A percentile compares a stretch with the other conserved stretches of the same genome.
phyloP scores from a whole-genome alignment of 176 grass and related monocot genomes.

The Carex scoparia region DNA sequence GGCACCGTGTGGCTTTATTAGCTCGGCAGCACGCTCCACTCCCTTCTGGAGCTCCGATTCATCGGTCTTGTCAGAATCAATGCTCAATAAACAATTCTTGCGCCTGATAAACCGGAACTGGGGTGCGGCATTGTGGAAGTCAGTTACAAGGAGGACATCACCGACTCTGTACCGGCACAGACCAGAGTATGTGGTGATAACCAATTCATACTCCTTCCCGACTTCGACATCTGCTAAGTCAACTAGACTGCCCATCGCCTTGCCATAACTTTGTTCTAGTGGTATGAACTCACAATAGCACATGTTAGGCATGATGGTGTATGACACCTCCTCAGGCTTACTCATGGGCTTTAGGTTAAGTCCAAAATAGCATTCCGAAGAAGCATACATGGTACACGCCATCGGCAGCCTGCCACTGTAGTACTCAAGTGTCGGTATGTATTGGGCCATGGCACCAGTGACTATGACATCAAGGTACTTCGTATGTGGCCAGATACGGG shows the following conservation, averaged over 20 bases:
- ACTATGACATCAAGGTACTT: constrained; percentile 99
- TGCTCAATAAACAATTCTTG: constrained; percentile 88
- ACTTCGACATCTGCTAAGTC: constrained; percentile 73
- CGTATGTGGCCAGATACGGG: constrained; percentile 82
- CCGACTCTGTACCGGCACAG: constrained; percentile 83
- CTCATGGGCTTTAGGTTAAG: constrained; percentile 90
- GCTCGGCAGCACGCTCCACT: constrained; percentile 53
- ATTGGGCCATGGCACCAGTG: constrained; percentile 94
- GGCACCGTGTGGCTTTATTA: constrained; percentile 43
- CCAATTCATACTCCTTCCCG: constrained; percentile 76
- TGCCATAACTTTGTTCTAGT: constrained; percentile 32
- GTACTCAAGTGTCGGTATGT: constrained; percentile 90
- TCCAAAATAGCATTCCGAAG: constrained; percentile 97
- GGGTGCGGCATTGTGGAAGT: constrained; percentile 84
- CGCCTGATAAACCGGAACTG: constrained; percentile 79
- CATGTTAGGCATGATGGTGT: constrained; percentile 99
- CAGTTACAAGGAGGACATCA: constrained; percentile 63
- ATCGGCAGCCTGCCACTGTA: constrained; percentile 80
- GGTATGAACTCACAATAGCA: constrained; percentile 95
- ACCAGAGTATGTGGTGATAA: constrained; percentile 90
- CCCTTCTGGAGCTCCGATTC: constrained; percentile 79
- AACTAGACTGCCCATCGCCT: constrained; percentile 29
- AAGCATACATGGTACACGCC: constrained; percentile 97
- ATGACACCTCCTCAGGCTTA: constrained; percentile 77
- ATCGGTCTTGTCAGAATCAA: constrained; percentile 95